Percentiles rank a stretch among this genome's conserved stretches.
These are phyloP conservation scores for Backusella liffmaniae DNA, from an alignment of 192 early-diverging fungal species.

Conservation along the genomic window DNA sequence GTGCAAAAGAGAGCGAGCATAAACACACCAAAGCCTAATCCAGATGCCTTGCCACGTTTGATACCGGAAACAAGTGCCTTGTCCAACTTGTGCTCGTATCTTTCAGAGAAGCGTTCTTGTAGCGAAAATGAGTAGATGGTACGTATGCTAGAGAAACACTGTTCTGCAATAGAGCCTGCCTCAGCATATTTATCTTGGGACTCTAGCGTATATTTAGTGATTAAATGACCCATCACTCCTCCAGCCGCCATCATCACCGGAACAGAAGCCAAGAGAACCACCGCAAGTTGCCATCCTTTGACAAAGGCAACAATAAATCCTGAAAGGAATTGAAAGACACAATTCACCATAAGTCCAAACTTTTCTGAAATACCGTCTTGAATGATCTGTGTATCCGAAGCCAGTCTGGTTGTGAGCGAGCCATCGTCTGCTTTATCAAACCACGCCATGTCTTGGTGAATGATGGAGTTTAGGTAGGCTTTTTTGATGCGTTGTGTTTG, in stretches of 20 bases:
- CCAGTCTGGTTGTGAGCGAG: slow-evolving; percentile 81
- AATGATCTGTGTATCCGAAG: slow-evolving; percentile 78
- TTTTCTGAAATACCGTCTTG: slow-evolving; percentile 90
- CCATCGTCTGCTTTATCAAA: slow-evolving; percentile 77
- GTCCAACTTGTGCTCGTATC: slow-evolving; percentile 59
- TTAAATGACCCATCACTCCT: slow-evolving; percentile 24
- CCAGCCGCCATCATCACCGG: slow-evolving; percentile 55
- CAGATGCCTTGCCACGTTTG: slow-evolving; percentile 55
- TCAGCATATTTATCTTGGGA: slow-evolving; percentile 68
- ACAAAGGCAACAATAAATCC: slow-evolving; percentile 80
- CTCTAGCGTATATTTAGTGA: slow-evolving; percentile 42
- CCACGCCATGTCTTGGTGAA: slow-evolving; percentile 84
- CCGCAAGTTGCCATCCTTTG: slow-evolving; percentile 41
- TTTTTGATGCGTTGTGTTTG: slow-evolving; percentile 66
- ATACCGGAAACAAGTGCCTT: slow-evolving; percentile 61
- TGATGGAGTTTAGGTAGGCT: slow-evolving; percentile 67
- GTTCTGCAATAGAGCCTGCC: slow-evolving; percentile 82
- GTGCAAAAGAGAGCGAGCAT: slow-evolving; percentile 68
- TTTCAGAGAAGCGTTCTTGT: slow-evolving; percentile 61
- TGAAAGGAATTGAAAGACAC: slow-evolving; percentile 59
- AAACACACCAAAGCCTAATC: slow-evolving; percentile 66
- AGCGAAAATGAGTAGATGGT: slow-evolving; percentile 86
- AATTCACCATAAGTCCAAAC: slow-evolving; percentile 65
- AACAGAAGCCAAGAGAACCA: slow-evolving; percentile 31
- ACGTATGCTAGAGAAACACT: slow-evolving; percentile 76